These are phyloP conservation scores for Saccharomyces pastorianus DNA, from an alignment of 1,139 yeast species.

Conservation along the genomic window DNA sequence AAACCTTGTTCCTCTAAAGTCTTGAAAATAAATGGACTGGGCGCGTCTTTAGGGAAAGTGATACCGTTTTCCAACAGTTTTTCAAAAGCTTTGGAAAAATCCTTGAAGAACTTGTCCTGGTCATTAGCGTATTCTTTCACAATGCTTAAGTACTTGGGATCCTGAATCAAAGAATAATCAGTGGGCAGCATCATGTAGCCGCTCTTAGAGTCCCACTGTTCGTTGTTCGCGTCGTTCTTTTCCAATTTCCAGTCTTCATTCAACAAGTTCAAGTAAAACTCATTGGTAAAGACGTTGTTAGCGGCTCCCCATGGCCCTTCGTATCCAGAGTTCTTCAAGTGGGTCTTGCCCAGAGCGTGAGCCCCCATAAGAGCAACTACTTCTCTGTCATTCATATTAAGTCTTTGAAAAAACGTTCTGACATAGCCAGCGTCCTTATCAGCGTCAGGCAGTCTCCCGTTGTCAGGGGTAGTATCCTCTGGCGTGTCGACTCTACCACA, in stretches of 20 bases:
- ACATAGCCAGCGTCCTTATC: slow-evolving; percentile 61
- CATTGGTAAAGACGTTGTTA: slow-evolving; percentile 76
- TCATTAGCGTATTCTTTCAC: slow-evolving; percentile 68
- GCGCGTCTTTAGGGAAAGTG: slow-evolving; percentile 42
- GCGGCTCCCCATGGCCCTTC: slow-evolving; percentile 96
- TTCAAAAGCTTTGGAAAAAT: slow-evolving; percentile 61
- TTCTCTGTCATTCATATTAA: slow-evolving; percentile 77
- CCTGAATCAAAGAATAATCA: slow-evolving; percentile 67
- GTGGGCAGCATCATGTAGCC: slow-evolving; percentile 88
- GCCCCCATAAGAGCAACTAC: slow-evolving; percentile 85
- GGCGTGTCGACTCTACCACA: slow-evolving; percentile 61
- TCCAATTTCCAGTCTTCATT: slow-evolving; percentile 69
- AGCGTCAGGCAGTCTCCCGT: slow-evolving; percentile 79
- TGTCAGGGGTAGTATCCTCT: slow-evolving; percentile 48
- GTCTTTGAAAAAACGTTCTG: slow-evolving; percentile 55
- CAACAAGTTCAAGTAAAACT: slow-evolving; percentile 59
- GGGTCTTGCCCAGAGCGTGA: slow-evolving; percentile 77
- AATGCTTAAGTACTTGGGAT: slow-evolving; percentile 54
- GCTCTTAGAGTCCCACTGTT: slow-evolving; percentile 69
- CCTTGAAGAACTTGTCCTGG: slow-evolving; percentile 59
- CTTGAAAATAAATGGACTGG: slow-evolving; percentile 45
- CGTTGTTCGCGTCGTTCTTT: slow-evolving; percentile 61
- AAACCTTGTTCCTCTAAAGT: slow-evolving; percentile 59
- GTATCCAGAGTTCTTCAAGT: slow-evolving; percentile 57
- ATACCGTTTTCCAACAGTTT: slow-evolving; percentile 72